Conservation (phyloP, 148 eudicot species). For the Cornus controversa region DNA sequence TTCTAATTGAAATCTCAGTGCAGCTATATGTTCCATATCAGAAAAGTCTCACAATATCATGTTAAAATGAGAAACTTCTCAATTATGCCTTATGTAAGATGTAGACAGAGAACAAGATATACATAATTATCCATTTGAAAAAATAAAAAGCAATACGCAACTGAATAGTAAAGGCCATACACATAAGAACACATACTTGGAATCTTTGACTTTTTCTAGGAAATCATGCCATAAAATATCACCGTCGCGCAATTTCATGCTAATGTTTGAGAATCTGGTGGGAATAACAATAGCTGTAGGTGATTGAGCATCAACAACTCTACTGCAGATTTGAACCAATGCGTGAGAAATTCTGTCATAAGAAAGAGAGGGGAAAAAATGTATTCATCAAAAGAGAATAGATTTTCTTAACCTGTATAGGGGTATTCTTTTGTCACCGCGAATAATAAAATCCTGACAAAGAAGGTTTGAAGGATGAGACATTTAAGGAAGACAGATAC, state of each 20-base stretch:
- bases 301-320: constrained; percentile 86
- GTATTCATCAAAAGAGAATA: constrained; percentile 9
- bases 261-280: constrained; percentile 32
- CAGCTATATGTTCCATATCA: background rate
- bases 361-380: constrained; percentile 13
- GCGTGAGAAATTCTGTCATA: constrained; percentile 21
- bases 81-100: background rate
- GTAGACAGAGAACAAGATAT: background rate
- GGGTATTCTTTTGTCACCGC: constrained; percentile 84
- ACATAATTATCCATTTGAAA: background rate
- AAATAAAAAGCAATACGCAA: background rate
- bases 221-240: constrained; percentile 86
- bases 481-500: background rate
- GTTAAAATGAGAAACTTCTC: background rate
- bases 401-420: constrained; percentile 58
- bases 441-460: constrained; percentile 69
- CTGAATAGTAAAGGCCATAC: background rate
- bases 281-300: constrained; percentile 77
- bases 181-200: constrained; percentile 37
- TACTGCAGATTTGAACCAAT: constrained; percentile 45
- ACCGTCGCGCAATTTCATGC: constrained; percentile 56
- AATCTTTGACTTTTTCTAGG: constrained; percentile 44
- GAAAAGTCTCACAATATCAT: background rate
- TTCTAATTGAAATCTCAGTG: background rate
- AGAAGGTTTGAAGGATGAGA: background rate